Evolutionary conservation across 306 rosid genomes (phyloP).

Genomic region (Potentilla sterilis): DNA sequence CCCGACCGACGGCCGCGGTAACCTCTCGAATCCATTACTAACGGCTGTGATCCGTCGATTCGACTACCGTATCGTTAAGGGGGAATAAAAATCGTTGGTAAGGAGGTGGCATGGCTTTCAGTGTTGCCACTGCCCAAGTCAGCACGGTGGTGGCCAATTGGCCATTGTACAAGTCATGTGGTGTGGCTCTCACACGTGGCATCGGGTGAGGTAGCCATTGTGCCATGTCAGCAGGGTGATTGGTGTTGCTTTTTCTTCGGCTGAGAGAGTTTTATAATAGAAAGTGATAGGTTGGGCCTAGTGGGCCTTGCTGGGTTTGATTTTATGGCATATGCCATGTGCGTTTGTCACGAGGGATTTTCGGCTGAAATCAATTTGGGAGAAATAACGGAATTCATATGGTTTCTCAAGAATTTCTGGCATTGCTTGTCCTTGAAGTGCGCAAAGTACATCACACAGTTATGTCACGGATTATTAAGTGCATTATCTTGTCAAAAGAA

Average conservation of each 20-base stretch:
- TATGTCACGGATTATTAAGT: constrained; percentile 1
- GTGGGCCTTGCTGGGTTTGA: constrained; percentile 42
- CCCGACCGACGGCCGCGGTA: constrained; percentile 2
- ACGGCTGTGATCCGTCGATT: constrained; percentile 12
- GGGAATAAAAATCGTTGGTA: constrained; percentile 27
- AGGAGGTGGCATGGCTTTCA: constrained; percentile 24
- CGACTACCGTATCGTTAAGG: constrained; percentile 22
- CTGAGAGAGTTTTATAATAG: not conserved
- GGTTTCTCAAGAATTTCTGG: constrained; percentile 18
- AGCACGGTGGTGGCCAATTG: constrained; percentile 15
- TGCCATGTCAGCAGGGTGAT: constrained; percentile 43
- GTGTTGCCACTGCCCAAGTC: constrained; percentile 15
- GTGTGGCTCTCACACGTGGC: constrained; percentile 4
- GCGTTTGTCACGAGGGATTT: constrained; percentile 38
- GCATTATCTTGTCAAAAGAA: not conserved
- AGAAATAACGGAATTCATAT: not conserved
- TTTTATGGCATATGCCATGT: constrained; percentile 49
- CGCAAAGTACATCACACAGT: not conserved
- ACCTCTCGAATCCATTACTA: constrained; percentile 6
- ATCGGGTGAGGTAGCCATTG: not conserved
- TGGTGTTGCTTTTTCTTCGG: constrained; percentile 35
- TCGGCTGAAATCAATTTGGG: not conserved
- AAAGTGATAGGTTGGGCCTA: constrained; percentile 32
- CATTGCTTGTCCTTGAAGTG: constrained; percentile 17
- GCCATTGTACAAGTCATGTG: constrained; percentile 40